These are phyloP conservation scores for Tylopilus sp. DNA, from an alignment of 768 basidiomycete genomes.

Conservation along the genomic window DNA sequence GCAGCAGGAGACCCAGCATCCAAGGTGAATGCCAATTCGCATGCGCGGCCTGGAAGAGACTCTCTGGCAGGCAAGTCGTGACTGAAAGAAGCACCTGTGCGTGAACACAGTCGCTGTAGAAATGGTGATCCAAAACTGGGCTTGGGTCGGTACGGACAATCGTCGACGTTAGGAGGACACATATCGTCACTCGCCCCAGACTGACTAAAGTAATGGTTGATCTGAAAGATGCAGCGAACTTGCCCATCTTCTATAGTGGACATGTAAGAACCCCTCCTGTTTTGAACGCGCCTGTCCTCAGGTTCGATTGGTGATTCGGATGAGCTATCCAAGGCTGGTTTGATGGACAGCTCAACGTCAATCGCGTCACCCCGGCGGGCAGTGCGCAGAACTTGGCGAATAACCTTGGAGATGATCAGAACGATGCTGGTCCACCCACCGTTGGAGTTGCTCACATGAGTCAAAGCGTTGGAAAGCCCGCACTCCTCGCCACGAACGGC, in stretches of 20 bases:
- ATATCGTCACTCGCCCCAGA: constrained; percentile 16
- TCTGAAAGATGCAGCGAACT: constrained; percentile 56
- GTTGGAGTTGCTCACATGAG: constrained; percentile 62
- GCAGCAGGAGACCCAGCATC: constrained; percentile 53
- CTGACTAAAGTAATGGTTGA: constrained; percentile 46
- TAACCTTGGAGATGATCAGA: constrained; percentile 49
- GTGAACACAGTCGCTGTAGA: constrained; percentile 56
- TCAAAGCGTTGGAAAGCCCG: constrained; percentile 75
- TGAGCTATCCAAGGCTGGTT: constrained; percentile 25
- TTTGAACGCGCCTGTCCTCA: constrained; percentile 21
- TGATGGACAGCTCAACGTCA: constrained; percentile 75
- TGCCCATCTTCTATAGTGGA: constrained; percentile 33
- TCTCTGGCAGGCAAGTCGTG: constrained; percentile 42
- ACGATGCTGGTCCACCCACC: constrained; percentile 1
- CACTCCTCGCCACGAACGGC: constrained; percentile 83
- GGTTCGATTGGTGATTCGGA: constrained; percentile 24
- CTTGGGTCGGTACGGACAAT: constrained; percentile 26
- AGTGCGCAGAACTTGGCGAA: constrained; percentile 76
- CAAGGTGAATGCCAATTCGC: constrained; percentile 63
- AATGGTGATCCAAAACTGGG: constrained; percentile 50
- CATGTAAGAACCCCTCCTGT: constrained; percentile 26
- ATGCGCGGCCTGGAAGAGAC: constrained; percentile 48
- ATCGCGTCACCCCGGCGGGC: constrained; percentile 76
- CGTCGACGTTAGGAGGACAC: constrained; percentile 6
- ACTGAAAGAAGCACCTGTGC: constrained; percentile 48